Percentiles rank a stretch among this genome's conserved stretches.
Evolutionary conservation across 192 early-diverging fungal species (phyloP).

Genomic region (Powellomyces hirtus): DNA sequence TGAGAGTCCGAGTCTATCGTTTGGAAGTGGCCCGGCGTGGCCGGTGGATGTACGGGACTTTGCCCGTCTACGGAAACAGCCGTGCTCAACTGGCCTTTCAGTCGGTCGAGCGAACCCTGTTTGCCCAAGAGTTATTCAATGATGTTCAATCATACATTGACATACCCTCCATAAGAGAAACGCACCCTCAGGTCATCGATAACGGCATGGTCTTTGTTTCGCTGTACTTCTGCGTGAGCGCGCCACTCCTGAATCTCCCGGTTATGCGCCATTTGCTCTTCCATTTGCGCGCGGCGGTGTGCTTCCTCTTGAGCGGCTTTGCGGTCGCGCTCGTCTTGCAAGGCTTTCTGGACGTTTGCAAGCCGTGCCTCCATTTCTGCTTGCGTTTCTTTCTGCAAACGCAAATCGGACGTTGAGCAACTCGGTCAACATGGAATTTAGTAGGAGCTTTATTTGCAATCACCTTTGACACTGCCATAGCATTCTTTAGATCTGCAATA

Average conservation of each 20-base stretch:
- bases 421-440: background rate
- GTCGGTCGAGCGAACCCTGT: background rate
- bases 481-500: slow-evolving; percentile 16
- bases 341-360: slow-evolving; percentile 12
- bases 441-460: background rate
- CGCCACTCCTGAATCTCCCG: too few relatives aligned
- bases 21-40: background rate
- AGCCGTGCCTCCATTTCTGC: slow-evolving; percentile 18
- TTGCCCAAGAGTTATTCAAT: too few relatives aligned
- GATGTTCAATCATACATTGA: too few relatives aligned
- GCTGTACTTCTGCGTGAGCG: too few relatives aligned
- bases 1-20: background rate
- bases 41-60: background rate
- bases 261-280: background rate
- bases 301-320: slow-evolving; percentile 10
- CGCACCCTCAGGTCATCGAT: too few relatives aligned
- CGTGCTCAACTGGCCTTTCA: background rate
- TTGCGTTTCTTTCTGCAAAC: slow-evolving; percentile 13
- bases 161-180: too few relatives aligned
- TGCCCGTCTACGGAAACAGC: background rate
- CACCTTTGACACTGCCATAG: slow-evolving; percentile 5
- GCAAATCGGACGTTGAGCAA: background rate
- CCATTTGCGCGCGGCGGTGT: background rate
- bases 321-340: slow-evolving; percentile 21
- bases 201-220: too few relatives aligned